Evolutionary conservation across 2,329 filamentous ascomycete genomes (phyloP), one percentile per base, ranked within the genome.

Genomic region (Colletotrichum sp.): DNA sequence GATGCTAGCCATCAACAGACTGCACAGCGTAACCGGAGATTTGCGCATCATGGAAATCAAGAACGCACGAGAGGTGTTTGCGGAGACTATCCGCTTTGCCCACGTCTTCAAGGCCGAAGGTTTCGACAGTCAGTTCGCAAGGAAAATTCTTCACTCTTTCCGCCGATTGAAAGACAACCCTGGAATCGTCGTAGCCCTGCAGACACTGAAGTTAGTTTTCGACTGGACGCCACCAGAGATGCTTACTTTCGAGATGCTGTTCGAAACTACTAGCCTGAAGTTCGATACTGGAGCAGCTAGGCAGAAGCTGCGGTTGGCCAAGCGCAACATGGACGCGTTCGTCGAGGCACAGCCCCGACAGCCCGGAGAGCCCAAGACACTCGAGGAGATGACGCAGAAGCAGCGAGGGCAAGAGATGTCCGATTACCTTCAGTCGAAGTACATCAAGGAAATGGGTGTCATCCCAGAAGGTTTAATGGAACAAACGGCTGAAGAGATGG

Each of bases 81-180:
- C 83, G 18, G 85, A 89, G 71, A 89, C 86, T 78, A 87, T 91
- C 66, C 87, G 88, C 66, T 88, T 88, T 71, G 83, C 84, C 30
- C 81, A 85, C 13, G 83, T 88, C 8, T 90, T 90, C 76, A 80
- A 86, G 66, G 80, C 83, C 3, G 83, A 84, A 13, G 82, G 85
- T 75, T 83, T 89, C 52, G 85, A 90, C 77, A 81, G 83, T 6
- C 86, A 89, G 73, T 83, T 91, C 26, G 88, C 86, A 9, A 87
- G 87, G 77, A 88, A 86, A 78, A 85, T 89, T 21, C 80, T 90
- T 15, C 88, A 90, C 79, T 88, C 88, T 1, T 89, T 90, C 81
- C 88, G 88, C 61, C 85, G 85, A 34, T 78, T 89, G 6, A 78
- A 83, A 28, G 88, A 90, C 77, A 78, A 80, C n/a, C 78, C 83